Evolutionary conservation across 2,329 filamentous ascomycete species (phyloP).

Genomic region (Aspergillus sp.): DNA sequence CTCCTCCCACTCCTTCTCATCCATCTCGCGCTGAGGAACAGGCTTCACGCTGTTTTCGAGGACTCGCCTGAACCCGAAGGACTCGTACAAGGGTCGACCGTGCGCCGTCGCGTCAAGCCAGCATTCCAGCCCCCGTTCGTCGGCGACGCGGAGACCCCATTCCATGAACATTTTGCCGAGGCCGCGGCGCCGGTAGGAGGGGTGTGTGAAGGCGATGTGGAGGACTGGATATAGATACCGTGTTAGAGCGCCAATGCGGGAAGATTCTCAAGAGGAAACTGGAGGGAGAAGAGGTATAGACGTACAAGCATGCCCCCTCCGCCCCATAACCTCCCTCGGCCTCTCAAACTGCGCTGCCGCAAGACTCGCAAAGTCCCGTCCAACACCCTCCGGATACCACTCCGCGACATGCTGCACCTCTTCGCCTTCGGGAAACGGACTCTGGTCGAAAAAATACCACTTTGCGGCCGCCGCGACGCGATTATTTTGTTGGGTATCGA

Average conservation of each 20-base stretch:
- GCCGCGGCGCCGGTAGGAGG: background rate
- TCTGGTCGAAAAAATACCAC: background rate
- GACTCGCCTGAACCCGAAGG: background rate
- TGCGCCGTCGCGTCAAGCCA: background rate
- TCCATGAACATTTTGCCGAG: slow-evolving; percentile 1
- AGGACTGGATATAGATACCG: background rate
- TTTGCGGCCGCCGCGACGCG: background rate
- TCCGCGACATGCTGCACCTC: background rate
- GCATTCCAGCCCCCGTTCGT: background rate
- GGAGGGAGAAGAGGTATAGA: background rate
- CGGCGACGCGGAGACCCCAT: background rate
- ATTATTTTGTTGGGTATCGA: background rate
- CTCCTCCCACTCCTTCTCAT: background rate
- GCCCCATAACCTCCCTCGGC: background rate
- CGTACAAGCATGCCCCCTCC: background rate
- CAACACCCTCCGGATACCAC: background rate
- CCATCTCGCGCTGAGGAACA: background rate
- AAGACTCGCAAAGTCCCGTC: background rate
- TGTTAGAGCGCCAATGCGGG: background rate
- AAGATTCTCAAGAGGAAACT: too few relatives aligned
- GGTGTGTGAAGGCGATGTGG: slow-evolving; percentile 2
- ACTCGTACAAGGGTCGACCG: background rate
- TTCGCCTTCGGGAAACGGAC: background rate
- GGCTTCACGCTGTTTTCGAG: background rate
- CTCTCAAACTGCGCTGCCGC: background rate